Evolutionary conservation across 2,329 filamentous ascomycete species (phyloP).

Genomic region (Davidsoniella eucalypti): DNA sequence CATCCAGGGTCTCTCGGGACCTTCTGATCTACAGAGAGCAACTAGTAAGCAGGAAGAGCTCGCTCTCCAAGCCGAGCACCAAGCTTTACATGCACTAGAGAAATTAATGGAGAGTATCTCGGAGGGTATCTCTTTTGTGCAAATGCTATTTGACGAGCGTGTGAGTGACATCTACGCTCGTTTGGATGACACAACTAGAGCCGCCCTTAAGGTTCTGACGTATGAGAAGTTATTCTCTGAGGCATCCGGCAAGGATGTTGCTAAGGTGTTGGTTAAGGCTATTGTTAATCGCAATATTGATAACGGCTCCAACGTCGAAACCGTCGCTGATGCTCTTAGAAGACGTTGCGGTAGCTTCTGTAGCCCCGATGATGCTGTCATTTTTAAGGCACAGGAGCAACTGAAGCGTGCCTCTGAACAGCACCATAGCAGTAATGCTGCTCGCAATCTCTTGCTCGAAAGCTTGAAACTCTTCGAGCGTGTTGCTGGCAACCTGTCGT

Average conservation of each 20-base stretch:
- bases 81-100: slow-evolving; percentile 73
- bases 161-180: slow-evolving; percentile 73
- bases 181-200: slow-evolving; percentile 52
- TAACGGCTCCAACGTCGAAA: slow-evolving; percentile 93
- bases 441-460: slow-evolving; percentile 68
- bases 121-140: slow-evolving; percentile 89
- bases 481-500: slow-evolving; percentile 68
- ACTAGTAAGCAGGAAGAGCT: slow-evolving; percentile 79
- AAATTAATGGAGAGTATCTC: slow-evolving; percentile 79
- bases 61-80: slow-evolving; percentile 83
- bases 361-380: slow-evolving; percentile 88
- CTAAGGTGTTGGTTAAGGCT: slow-evolving; percentile 87
- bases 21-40: slow-evolving; percentile 64
- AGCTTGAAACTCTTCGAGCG: slow-evolving; percentile 77
- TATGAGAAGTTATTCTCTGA: slow-evolving; percentile 80
- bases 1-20: slow-evolving; percentile 86
- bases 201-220: slow-evolving; percentile 58
- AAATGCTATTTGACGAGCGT: slow-evolving; percentile 86
- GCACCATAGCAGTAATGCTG: slow-evolving; percentile 55
- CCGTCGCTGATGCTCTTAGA: slow-evolving; percentile 83
- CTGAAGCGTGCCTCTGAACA: slow-evolving; percentile 76
- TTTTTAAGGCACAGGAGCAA: slow-evolving; percentile 96
- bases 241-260: slow-evolving; percentile 65
- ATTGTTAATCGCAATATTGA: slow-evolving; percentile 97
- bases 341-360: slow-evolving; percentile 93